phyloP scores from a whole-genome alignment of 1,284 basidiomycete genomes.

The Golubevia sp. region DNA sequence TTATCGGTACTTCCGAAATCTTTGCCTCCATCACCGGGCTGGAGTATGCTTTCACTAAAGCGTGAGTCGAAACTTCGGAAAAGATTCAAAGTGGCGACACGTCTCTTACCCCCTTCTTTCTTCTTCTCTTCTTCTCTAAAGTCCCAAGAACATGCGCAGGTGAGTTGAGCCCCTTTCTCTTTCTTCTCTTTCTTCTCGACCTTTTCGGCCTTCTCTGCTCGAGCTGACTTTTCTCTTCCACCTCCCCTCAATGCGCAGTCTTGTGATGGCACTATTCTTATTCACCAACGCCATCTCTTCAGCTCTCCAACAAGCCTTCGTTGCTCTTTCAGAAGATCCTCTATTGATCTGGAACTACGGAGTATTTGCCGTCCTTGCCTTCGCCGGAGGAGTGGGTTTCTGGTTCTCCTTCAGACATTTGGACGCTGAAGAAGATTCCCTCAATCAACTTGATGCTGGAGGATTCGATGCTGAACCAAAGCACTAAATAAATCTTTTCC shows the following conservation, averaged over 20 bases:
- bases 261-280: slow-evolving; percentile 62
- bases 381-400: slow-evolving; percentile 49
- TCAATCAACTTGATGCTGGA: slow-evolving; percentile 13
- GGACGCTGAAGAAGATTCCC: slow-evolving; percentile 38
- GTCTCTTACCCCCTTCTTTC: no score
- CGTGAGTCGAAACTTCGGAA: no score
- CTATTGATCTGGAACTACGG: slow-evolving; percentile 63
- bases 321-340: slow-evolving; percentile 62
- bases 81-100: no score
- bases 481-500: no score
- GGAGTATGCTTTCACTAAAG: slow-evolving; percentile 59
- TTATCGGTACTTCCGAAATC: slow-evolving; percentile 55
- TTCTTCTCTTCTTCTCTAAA: no score
- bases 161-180: slow-evolving; percentile 46
- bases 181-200: neutral
- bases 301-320: slow-evolving; percentile 62
- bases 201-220: neutral
- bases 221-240: neutral
- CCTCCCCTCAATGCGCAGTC: neutral
- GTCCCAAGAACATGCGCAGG: slow-evolving; percentile 50
- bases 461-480: no score
- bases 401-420: slow-evolving; percentile 33
- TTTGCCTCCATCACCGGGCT: slow-evolving; percentile 54
- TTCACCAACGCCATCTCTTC: slow-evolving; percentile 64
- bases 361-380: slow-evolving; percentile 62